Base-by-base conservation (phyloP, 2,329 filamentous ascomycete genomes). In the Venturia oleaginea region DNA sequence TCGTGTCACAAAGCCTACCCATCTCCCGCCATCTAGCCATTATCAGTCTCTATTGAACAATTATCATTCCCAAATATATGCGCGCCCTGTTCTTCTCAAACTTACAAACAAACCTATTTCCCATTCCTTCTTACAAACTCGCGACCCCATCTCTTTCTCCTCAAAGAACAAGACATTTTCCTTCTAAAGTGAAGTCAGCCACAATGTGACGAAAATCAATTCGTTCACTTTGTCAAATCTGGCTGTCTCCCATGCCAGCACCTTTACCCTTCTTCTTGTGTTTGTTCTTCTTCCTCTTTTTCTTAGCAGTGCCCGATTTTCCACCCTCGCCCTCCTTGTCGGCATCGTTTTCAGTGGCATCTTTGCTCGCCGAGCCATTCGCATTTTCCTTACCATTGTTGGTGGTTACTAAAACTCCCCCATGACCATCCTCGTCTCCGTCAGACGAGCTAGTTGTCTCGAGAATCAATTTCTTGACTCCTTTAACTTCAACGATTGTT, bases 401-500 rank as follows among this genome's bases (percentile, higher is more conserved):
- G 62, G 27, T 32, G 24, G 60, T 62, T 30, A 38, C 64, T 27
- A 8, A 24, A 10, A 54, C 54, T 15, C 46, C 61, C 22, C 64
- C 66, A 32, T 67, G 62, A 22, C 61, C 32, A 3, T 59, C 61
- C 15, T 78, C 76, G 4, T 77, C 78, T n/a, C 27, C 51, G 54
- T 81, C 80, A 68, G 77, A 81, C 22, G 81, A 83, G 68, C 82
- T 86, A 32, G 81, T 88, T 3, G 86, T 86, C 71, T 91, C 87
- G 32, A 93, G 79, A 0, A 93, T 84, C 55, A 91, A 84, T 76
- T 93, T 93, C 67, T 85, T 84, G 62, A 92, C 82, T 2, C 90
- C 90, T 64, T 87, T 85, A 2, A 87, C 80, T 70, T 92, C 87
- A 64, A 92, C 78, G n/a, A 90, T 79, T 66, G 89, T 90, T 74